Evolutionary conservation across 2,329 filamentous ascomycete species (phyloP).

Genomic region (Botrytis sinoallii): DNA sequence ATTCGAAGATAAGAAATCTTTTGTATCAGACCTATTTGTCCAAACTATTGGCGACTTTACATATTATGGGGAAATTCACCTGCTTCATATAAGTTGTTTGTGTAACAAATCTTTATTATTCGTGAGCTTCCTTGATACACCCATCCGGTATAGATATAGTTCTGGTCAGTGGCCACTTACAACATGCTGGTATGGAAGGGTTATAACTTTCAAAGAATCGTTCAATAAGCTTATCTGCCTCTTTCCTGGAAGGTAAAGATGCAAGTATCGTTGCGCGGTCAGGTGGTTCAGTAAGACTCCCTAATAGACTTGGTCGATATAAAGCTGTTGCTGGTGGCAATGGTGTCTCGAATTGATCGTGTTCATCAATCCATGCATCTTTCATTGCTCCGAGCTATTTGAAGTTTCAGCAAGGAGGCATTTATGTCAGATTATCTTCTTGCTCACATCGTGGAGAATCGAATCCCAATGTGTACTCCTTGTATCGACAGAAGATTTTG

Average conservation of each 20-base stretch:
- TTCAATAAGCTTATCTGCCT: background rate
- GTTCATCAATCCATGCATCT: background rate
- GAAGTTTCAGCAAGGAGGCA: background rate
- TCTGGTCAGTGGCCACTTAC: background rate
- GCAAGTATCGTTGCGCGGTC: background rate
- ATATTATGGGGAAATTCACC: background rate
- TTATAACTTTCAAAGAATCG: background rate
- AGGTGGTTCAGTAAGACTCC: background rate
- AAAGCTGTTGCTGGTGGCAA: background rate
- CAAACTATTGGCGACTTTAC: background rate
- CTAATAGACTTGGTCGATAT: background rate
- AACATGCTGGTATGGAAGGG: background rate
- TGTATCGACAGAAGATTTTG: constrained; percentile 25
- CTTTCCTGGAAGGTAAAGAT: background rate
- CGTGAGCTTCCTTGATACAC: background rate
- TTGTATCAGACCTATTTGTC: background rate
- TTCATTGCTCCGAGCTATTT: background rate
- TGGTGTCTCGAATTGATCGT: background rate
- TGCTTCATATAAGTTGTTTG: background rate
- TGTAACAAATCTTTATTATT: background rate
- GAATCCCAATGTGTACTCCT: constrained; percentile 57
- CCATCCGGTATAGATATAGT: background rate
- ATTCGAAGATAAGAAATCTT: background rate
- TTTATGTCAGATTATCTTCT: background rate
- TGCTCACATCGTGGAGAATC: constrained; percentile 54